phyloP scores from a whole-genome alignment of 306 rosid genomes.

The Geum urbanum region DNA sequence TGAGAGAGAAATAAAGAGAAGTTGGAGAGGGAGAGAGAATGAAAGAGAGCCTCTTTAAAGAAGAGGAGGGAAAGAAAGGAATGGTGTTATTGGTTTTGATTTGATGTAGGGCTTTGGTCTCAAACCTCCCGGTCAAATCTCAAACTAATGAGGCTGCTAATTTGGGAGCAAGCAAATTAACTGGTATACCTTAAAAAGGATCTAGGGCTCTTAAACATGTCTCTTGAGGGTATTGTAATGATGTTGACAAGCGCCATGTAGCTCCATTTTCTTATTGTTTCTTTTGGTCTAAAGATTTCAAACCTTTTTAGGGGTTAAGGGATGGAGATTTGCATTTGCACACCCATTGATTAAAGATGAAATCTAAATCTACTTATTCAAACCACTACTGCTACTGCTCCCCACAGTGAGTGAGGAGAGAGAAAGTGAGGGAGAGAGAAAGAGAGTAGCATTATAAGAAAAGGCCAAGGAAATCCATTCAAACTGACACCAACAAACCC shows the following conservation, averaged over 20 bases:
- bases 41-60: not conserved
- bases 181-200: slow-evolving; percentile 11
- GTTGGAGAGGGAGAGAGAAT: slow-evolving; percentile 14
- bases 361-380: slow-evolving; percentile 47
- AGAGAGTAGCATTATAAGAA: slow-evolving; percentile 34
- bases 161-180: slow-evolving; percentile 12
- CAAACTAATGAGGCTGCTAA: slow-evolving; percentile 15
- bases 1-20: not conserved
- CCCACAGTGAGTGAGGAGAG: slow-evolving; percentile 27
- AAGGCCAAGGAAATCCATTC: slow-evolving; percentile 53
- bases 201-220: slow-evolving; percentile 1
- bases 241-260: slow-evolving; percentile 6
- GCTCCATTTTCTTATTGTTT: slow-evolving; percentile 6
- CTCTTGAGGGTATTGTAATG: not conserved
- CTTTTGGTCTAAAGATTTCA: slow-evolving; percentile 19
- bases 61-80: slow-evolving; percentile 12
- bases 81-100: slow-evolving; percentile 13
- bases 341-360: slow-evolving; percentile 26
- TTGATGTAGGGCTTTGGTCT: slow-evolving; percentile 20
- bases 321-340: slow-evolving; percentile 20
- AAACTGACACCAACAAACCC: slow-evolving; percentile 47
- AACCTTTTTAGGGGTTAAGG: slow-evolving; percentile 14
- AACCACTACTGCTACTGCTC: slow-evolving; percentile 29
- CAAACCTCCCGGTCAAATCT: slow-evolving; percentile 29
- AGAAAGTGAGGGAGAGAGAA: not conserved